Base-by-base conservation (phyloP, 352 stramenopile species). In the Blastocystis sp. region DNA sequence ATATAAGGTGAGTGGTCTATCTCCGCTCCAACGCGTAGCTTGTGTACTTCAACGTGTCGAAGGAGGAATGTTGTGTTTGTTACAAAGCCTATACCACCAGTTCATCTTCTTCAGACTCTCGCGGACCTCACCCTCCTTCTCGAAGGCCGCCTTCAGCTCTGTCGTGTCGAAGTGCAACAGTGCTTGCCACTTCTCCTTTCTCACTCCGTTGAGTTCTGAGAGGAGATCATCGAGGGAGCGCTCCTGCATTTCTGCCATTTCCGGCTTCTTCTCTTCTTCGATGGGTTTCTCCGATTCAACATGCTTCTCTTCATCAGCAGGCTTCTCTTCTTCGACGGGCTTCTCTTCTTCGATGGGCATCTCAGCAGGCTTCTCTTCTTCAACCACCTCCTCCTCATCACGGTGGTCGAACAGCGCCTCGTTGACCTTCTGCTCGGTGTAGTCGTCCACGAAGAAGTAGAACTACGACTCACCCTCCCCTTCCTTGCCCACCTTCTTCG, bases 1-100 rank as follows among this genome's bases (percentile, higher is more conserved):
- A 76, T 98, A 99, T 93, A 96, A 98, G 92, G 92, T 99, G 76
- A 92, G 23, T 86, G n/a, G 52, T 34, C 11, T 2, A 34, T 9
- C 7, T 9, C 67, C 21, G 17, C 1, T 69, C n/a, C 28, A 48
- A 52, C 4, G 7, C 67, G 4, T 80, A 80, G 45, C 48, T 88
- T n/a, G 76, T 48, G 21, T 88, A 88, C 48, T 88, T 84, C 56
- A 84, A 45, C 60, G 23, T 84, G 38, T 53, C 53, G n/a, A 84
- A 84, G 74, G 74, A 84, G 40, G 74, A 84, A 84, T 84, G 59
- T 23, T 56, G 56, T 69, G 60, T 84, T 56, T 56, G 48, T 56
- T 56, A 7, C 48, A 56, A 7, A 56, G 5, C 14, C 5, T 56
- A 14, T 56, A 56, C 48, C 48, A 56, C 48, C 48, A 56, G 48